These are phyloP conservation scores for Taiwanofungus camphoratus DNA, from an alignment of 1,284 basidiomycete species.

Conservation along the genomic window DNA sequence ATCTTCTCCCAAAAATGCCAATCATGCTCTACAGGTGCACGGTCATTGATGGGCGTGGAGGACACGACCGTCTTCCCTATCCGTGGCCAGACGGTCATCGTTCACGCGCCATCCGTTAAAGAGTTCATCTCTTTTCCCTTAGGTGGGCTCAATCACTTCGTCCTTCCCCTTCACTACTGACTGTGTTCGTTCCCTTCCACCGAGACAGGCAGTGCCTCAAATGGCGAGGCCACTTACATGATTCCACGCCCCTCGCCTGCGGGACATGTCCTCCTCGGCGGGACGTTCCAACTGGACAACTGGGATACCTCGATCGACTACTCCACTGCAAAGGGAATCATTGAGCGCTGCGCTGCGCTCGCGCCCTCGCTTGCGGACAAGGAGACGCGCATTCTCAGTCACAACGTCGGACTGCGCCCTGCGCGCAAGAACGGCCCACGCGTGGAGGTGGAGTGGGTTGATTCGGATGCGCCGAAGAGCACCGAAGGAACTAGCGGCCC, in stretches of 20 bases:
- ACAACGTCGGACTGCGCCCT: constrained; percentile 71
- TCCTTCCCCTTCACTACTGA: not conserved
- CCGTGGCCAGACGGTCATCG: constrained; percentile 80
- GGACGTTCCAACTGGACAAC: constrained; percentile 42
- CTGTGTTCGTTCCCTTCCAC: not conserved
- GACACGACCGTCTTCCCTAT: constrained; percentile 72
- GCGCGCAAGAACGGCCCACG: constrained; percentile 63
- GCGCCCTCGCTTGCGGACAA: constrained; percentile 32
- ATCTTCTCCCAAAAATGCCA: not conserved
- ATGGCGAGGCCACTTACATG: constrained; percentile 38
- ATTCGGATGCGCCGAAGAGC: constrained; percentile 32
- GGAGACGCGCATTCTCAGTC: constrained; percentile 43
- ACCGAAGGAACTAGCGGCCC: constrained; percentile 32
- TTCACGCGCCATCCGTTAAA: constrained; percentile 59
- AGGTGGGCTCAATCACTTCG: constrained; percentile 12
- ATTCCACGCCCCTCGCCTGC: constrained; percentile 44
- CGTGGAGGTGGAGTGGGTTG: constrained; percentile 54
- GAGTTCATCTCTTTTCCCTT: constrained; percentile 29
- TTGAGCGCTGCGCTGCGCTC: constrained; percentile 36
- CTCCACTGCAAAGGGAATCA: constrained; percentile 37
- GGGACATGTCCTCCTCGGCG: constrained; percentile 45
- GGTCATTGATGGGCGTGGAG: constrained; percentile 74
- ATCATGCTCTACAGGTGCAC: constrained; percentile 43
- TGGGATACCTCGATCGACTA: constrained; percentile 47
- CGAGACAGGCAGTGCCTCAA: constrained; percentile 79